Percentiles rank a stretch among this genome's conserved stretches.
These are phyloP conservation scores for Entomortierella chlamydospora DNA, from an alignment of 192 early-diverging fungal genomes.

Conservation along the genomic window DNA sequence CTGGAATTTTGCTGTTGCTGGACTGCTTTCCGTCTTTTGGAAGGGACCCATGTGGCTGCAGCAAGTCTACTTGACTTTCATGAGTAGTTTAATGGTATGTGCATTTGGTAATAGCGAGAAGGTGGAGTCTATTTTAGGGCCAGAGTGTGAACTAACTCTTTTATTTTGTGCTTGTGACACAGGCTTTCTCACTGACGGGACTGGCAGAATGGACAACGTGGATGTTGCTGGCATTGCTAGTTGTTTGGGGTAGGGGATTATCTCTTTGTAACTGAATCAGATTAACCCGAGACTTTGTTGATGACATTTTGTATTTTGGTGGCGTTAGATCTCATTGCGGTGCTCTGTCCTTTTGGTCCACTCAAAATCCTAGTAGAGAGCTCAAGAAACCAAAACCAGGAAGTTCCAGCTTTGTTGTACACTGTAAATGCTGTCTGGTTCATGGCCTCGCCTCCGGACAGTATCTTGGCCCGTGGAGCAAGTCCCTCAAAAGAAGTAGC, in stretches of 20 bases:
- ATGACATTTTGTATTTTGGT: background rate
- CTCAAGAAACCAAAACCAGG: constrained; percentile 75
- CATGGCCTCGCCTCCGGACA: constrained; percentile 71
- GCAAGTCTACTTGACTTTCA: constrained; percentile 82
- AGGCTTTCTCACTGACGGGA: constrained; percentile 80
- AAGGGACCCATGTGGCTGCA: constrained; percentile 83
- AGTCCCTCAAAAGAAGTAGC: constrained; percentile 6
- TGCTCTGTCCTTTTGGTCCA: constrained; percentile 91
- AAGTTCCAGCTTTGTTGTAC: constrained; percentile 84
- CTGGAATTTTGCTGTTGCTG: constrained; percentile 83
- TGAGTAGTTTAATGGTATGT: constrained; percentile 83
- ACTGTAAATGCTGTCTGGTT: constrained; percentile 79
- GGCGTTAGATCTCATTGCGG: constrained; percentile 81
- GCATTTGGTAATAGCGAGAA: background rate
- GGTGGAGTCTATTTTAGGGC: background rate
- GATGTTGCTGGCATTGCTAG: constrained; percentile 82
- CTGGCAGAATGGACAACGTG: constrained; percentile 83
- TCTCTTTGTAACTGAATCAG: too few species aligned
- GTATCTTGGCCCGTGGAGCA: constrained; percentile 27
- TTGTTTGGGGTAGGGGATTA: constrained; percentile 79
- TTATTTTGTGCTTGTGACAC: background rate
- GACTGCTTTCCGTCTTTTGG: constrained; percentile 82
- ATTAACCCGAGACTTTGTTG: too few species aligned
- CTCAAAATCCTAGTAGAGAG: constrained; percentile 84
- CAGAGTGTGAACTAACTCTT: background rate